A percentile compares a stretch with the other conserved stretches of the same genome.
phyloP scores from a whole-genome alignment of 2,329 filamentous ascomycete species.

The Tolypocladium guangdongense region DNA sequence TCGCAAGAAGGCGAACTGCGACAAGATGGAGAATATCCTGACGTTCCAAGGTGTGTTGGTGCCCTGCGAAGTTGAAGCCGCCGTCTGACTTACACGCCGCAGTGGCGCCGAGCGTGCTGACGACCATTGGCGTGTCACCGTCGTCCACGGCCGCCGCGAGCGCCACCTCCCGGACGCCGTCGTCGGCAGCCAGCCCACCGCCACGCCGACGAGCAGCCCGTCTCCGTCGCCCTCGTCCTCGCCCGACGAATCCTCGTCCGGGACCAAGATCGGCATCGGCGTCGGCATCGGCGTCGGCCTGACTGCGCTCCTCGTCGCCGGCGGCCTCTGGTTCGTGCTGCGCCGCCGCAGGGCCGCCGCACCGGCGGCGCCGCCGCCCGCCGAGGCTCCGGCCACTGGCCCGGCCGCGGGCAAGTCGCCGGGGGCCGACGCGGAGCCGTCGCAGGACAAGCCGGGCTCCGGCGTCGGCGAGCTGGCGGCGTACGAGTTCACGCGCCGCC shows the following conservation, averaged over 20 bases:
- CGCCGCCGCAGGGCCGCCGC: not conserved
- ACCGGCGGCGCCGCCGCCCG: no score
- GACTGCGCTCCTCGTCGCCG: not conserved
- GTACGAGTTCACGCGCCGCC: no score
- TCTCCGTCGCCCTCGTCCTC: not conserved
- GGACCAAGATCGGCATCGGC: not conserved
- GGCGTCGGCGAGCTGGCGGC: no score
- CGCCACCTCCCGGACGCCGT: not conserved
- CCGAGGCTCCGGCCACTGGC: no score
- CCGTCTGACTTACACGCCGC: not conserved
- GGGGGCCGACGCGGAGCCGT: no score
- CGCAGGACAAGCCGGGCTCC: no score
- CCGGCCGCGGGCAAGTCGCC: no score
- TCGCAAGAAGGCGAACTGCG: conserved; percentile 1
- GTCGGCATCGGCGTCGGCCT: not conserved
- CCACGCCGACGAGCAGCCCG: not conserved
- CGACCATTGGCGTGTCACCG: not conserved
- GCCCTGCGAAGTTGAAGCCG: no score
- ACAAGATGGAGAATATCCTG: not conserved
- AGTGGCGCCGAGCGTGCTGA: not conserved
- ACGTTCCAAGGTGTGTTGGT: not conserved
- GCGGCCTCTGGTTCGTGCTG: not conserved
- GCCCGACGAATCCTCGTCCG: not conserved
- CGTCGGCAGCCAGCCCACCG: not conserved
- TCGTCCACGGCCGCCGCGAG: not conserved